Conservation (phyloP, 192 early-diverging fungal genomes). For the Coemansia sp. region DNA sequence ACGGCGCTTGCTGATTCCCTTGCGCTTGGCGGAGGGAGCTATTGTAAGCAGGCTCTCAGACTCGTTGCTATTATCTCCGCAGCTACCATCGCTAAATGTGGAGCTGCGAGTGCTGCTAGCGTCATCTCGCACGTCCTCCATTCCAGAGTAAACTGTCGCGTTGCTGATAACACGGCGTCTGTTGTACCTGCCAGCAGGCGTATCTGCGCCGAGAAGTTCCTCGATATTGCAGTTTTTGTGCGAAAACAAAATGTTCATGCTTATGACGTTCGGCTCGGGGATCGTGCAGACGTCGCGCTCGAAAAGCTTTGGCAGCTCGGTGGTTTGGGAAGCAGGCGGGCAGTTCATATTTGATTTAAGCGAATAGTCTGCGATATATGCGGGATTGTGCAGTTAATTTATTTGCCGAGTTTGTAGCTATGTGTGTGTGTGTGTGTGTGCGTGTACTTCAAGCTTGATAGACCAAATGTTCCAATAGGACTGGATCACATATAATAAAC, state of each 20-base stretch:
- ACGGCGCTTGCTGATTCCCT: background rate
- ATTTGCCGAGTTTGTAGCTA: too few relatives aligned
- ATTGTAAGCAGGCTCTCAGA: background rate
- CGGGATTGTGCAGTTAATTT: too few relatives aligned
- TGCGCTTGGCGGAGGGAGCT: background rate
- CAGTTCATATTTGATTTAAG: background rate
- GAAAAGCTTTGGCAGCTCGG: conserved; percentile 1
- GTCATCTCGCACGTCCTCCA: background rate
- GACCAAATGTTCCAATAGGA: too few relatives aligned
- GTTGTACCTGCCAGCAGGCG: conserved; percentile 11
- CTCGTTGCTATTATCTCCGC: conserved; percentile 2
- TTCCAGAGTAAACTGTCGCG: conserved; percentile 3
- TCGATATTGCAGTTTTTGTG: conserved; percentile 7
- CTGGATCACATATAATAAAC: too few relatives aligned
- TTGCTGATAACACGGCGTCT: conserved; percentile 6
- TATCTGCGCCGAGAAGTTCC: conserved; percentile 1
- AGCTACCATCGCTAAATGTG: background rate
- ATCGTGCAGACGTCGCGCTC: conserved; percentile 11
- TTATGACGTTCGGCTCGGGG: background rate
- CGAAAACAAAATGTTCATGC: conserved; percentile 7
- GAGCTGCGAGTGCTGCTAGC: background rate
- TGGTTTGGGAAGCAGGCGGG: background rate
- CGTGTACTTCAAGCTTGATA: too few relatives aligned
- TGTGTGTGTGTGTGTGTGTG: too few relatives aligned
- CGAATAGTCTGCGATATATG: background rate